phyloP scores from a whole-genome alignment of 345 rosid species.

The Brassica carinata region DNA sequence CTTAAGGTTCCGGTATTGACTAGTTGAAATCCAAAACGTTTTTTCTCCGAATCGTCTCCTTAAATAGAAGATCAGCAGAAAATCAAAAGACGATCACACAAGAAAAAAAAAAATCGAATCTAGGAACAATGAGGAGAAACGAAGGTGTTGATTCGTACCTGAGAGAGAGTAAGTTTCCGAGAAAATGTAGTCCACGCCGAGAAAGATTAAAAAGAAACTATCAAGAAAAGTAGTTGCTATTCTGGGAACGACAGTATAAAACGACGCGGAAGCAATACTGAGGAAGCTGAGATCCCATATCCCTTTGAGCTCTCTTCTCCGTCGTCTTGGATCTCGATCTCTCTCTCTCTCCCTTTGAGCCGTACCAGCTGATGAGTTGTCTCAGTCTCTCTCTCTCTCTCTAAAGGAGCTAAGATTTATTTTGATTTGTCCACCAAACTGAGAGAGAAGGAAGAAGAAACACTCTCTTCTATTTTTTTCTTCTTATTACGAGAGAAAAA shows the following conservation, averaged over 20 bases:
- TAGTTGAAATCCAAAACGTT: too few relatives aligned
- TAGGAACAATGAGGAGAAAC: conserved; percentile 14
- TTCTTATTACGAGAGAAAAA: neutral
- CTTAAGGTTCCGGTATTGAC: neutral
- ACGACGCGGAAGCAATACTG: conserved; percentile 25
- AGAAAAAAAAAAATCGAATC: neutral
- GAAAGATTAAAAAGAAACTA: neutral
- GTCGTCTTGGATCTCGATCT: conserved; percentile 37
- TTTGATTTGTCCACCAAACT: conserved; percentile 38
- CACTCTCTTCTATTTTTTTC: conserved; percentile 18
- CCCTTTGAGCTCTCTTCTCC: conserved; percentile 33
- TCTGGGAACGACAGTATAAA: conserved; percentile 35
- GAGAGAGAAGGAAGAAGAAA: conserved; percentile 34
- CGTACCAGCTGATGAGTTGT: conserved; percentile 41
- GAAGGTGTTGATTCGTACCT: conserved; percentile 14
- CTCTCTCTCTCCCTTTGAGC: neutral
- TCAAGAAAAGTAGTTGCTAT: conserved; percentile 20
- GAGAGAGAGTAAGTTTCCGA: conserved; percentile 12
- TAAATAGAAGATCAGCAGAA: neutral
- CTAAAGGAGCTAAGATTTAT: conserved; percentile 24
- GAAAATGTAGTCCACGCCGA: conserved; percentile 26
- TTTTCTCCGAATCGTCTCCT: neutral
- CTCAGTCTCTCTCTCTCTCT: conserved; percentile 26
- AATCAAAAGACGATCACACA: conserved; percentile 6
- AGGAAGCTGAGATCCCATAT: conserved; percentile 33